phyloP scores from a whole-genome alignment of 2,329 filamentous ascomycete genomes.

The Colletotrichum musae region DNA sequence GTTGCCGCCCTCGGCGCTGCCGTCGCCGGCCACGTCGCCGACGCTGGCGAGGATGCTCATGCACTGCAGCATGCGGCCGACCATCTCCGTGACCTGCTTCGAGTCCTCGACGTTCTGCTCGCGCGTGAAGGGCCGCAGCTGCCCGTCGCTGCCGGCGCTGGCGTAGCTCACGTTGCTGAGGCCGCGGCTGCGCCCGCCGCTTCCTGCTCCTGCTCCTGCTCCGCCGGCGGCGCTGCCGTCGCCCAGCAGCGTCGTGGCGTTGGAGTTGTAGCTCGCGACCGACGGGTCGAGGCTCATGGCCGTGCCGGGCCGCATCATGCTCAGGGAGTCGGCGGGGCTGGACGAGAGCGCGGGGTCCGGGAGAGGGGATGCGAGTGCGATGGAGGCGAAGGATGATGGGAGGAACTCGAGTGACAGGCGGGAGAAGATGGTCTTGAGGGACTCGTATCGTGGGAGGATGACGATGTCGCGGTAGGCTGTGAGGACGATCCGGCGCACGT shows the following conservation, averaged over 20 bases:
- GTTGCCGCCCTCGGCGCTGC: constrained; percentile 77
- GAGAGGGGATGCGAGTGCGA: constrained; percentile 68
- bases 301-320: constrained; percentile 75
- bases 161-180: constrained; percentile 86
- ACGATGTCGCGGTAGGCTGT: constrained; percentile 90
- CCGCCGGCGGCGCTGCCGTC: constrained; percentile 67
- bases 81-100: constrained; percentile 91
- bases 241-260: constrained; percentile 84
- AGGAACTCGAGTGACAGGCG: constrained; percentile 87
- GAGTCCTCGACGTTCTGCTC: constrained; percentile 77
- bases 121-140: constrained; percentile 67
- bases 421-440: constrained; percentile 90
- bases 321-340: constrained; percentile 60
- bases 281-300: constrained; percentile 82
- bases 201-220: neutral
- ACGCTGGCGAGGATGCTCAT: constrained; percentile 90
- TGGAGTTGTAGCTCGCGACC: constrained; percentile 84
- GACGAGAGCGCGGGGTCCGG: constrained; percentile 64
- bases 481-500: constrained; percentile 90
- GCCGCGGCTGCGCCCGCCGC: constrained; percentile 77
- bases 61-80: constrained; percentile 96
- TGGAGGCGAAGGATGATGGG: constrained; percentile 66
- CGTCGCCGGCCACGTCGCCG: constrained; percentile 54
- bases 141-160: constrained; percentile 64
- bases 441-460: constrained; percentile 90